A percentile compares a stretch with the other conserved stretches of the same genome.
These are phyloP conservation scores for Pythium aquatile DNA, from an alignment of 352 stramenopile genomes.

Conservation along the genomic window DNA sequence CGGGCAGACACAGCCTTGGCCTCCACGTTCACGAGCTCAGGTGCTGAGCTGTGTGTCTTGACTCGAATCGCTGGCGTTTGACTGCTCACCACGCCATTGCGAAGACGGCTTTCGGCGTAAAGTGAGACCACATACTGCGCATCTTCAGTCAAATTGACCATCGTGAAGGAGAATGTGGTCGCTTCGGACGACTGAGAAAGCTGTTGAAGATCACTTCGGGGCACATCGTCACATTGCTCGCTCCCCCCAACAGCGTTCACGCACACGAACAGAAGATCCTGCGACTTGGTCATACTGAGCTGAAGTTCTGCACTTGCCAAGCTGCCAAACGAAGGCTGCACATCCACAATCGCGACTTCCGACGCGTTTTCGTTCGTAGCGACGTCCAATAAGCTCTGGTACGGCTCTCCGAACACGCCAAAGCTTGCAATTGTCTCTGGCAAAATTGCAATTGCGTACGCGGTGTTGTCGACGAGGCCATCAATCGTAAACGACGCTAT, in stretches of 20 bases:
- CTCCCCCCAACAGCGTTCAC: slow-evolving; percentile 16
- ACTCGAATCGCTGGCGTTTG: slow-evolving; percentile 23
- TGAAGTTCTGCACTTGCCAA: slow-evolving; percentile 39
- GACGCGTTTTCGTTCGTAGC: slow-evolving; percentile 70
- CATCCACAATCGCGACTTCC: slow-evolving; percentile 34
- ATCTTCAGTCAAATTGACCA: slow-evolving; percentile 60
- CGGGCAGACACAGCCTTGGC: slow-evolving; percentile 32
- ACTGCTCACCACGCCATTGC: slow-evolving; percentile 55
- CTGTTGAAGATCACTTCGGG: slow-evolving; percentile 30
- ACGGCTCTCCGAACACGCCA: slow-evolving; percentile 56
- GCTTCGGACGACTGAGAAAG: slow-evolving; percentile 12
- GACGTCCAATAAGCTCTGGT: slow-evolving; percentile 42
- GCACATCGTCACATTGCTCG: slow-evolving; percentile 34
- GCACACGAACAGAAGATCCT: slow-evolving; percentile 55
- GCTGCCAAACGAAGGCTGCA: slow-evolving; percentile 36
- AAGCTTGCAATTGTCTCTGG: slow-evolving; percentile 61
- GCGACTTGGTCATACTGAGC: slow-evolving; percentile 54
- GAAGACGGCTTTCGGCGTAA: slow-evolving; percentile 54
- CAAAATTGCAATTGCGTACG: slow-evolving; percentile 58
- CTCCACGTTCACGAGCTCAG: slow-evolving; percentile 23
- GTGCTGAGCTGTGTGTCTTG: slow-evolving; percentile 45
- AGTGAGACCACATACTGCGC: slow-evolving; percentile 40
- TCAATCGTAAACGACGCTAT: slow-evolving; percentile 24
- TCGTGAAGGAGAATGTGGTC: slow-evolving; percentile 36
- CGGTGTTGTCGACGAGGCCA: slow-evolving; percentile 41